Evolutionary conservation across 176 grass and related monocot genomes (phyloP).

Genomic region (Poa annua): DNA sequence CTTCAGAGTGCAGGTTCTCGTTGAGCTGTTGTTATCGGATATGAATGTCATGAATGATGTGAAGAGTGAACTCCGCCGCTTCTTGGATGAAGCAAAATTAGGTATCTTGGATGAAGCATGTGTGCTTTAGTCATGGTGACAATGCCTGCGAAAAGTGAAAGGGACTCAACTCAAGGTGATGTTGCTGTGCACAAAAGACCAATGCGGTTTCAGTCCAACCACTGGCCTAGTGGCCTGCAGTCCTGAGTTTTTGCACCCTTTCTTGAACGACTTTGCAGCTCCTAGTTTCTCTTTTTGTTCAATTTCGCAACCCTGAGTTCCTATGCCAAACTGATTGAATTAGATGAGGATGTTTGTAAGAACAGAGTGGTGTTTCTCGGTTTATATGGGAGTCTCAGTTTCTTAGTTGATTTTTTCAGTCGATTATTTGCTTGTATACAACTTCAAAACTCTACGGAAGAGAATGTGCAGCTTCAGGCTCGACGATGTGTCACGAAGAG

Average conservation of each 20-base stretch:
- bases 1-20: slow-evolving; percentile 1
- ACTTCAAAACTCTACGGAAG: too few species aligned
- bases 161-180: neutral
- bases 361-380: too few species aligned
- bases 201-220: neutral
- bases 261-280: neutral
- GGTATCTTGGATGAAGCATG: too few species aligned
- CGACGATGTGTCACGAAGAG: too few species aligned
- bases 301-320: too few species aligned
- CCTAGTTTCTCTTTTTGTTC: neutral
- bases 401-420: too few species aligned
- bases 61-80: neutral
- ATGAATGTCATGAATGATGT: neutral
- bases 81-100: neutral
- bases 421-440: too few species aligned
- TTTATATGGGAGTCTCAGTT: too few species aligned
- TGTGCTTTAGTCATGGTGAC: too few species aligned
- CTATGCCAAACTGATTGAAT: too few species aligned
- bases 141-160: neutral
- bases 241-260: neutral
- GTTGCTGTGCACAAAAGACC: neutral
- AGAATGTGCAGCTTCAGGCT: too few species aligned
- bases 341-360: too few species aligned
- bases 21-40: neutral
- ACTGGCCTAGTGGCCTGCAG: neutral